These are phyloP conservation scores for Discostella pseudostelligera DNA, from an alignment of 108 stramenopile species.

Conservation along the genomic window DNA sequence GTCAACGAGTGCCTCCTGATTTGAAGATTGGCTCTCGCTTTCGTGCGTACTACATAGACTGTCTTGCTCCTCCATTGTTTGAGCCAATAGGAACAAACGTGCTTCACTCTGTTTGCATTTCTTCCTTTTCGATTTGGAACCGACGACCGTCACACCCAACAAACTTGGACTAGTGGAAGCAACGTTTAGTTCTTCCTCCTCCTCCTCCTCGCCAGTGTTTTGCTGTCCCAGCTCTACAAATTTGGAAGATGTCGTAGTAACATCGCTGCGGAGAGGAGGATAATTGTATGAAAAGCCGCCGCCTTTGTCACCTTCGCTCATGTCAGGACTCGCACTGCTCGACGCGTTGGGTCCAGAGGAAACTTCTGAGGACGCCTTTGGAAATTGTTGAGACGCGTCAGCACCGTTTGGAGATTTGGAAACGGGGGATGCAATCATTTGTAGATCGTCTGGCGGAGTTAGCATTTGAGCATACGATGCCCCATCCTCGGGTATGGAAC, in stretches of 20 bases:
- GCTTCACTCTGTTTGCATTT: conserved; percentile 7
- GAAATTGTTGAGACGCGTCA: not conserved
- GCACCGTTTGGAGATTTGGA: not conserved
- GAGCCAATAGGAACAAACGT: not conserved
- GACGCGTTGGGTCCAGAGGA: conserved; percentile 5
- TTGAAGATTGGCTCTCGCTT: conserved; percentile 5
- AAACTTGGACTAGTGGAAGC: not conserved
- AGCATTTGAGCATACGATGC: not conserved
- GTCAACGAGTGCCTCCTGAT: not conserved
- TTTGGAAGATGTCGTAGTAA: conserved; percentile 34
- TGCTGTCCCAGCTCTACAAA: conserved; percentile 31
- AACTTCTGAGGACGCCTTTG: conserved; percentile 6
- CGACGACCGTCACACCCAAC: conserved; percentile 34
- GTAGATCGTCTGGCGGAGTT: not conserved
- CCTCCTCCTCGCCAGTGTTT: conserved; percentile 1
- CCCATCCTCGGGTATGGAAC: not conserved
- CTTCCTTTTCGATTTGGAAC: conserved; percentile 35
- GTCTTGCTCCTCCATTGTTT: conserved; percentile 26
- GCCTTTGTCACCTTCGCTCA: conserved; percentile 41
- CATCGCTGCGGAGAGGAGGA: not conserved
- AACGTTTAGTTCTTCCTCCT: conserved; percentile 2
- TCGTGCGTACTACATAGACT: conserved; percentile 8
- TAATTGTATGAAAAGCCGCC: conserved; percentile 27
- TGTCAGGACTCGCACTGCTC: conserved; percentile 22
- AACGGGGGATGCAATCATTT: not conserved